These are phyloP conservation scores for Ascochyta rabiei DNA, from an alignment of 2,329 filamentous ascomycete genomes.

Conservation along the genomic window DNA sequence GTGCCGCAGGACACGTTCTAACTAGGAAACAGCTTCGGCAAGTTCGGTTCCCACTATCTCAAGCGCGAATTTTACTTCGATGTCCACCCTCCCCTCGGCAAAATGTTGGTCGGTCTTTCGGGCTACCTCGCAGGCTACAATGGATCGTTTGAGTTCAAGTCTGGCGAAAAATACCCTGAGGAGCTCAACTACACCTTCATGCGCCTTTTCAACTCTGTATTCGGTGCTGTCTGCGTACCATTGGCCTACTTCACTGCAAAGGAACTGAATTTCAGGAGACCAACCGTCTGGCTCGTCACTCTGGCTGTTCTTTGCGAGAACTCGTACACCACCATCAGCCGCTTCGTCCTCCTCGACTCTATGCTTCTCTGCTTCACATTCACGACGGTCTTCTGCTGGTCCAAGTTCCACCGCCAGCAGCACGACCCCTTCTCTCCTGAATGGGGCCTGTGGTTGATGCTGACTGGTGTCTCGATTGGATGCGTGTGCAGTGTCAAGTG, in stretches of 20 bases:
- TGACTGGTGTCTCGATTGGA: slow-evolving; percentile 94
- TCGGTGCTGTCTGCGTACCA: slow-evolving; percentile 90
- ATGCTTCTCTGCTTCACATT: slow-evolving; percentile 99
- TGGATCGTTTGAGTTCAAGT: slow-evolving; percentile 99
- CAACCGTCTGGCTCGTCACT: slow-evolving; percentile 92
- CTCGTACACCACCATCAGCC: slow-evolving; percentile 98
- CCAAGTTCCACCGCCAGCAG: slow-evolving; percentile 90
- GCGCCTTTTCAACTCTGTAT: slow-evolving; percentile 95
- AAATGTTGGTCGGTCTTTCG: slow-evolving; percentile 96
- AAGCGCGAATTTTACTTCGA: slow-evolving; percentile 99
- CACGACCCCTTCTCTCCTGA: slow-evolving; percentile 84
- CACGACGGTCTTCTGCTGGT: slow-evolving; percentile 95
- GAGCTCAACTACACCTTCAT: slow-evolving; percentile 98
- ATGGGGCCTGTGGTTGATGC: slow-evolving; percentile 93
- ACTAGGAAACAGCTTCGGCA: slow-evolving; percentile 73
- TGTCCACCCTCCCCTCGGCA: slow-evolving; percentile 93
- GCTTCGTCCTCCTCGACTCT: slow-evolving; percentile 96
- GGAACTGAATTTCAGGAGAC: slow-evolving; percentile 83
- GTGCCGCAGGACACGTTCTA: slow-evolving; percentile 18
- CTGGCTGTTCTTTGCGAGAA: slow-evolving; percentile 99
- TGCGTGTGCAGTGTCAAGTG: slow-evolving; percentile 99
- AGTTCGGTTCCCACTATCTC: slow-evolving; percentile 98
- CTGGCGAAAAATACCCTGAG: slow-evolving; percentile 90
- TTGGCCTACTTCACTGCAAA: slow-evolving; percentile 94
- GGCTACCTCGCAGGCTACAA: slow-evolving; percentile 98